phyloP scores from a whole-genome alignment of 768 basidiomycete species.

The Suillus clintonianus region DNA sequence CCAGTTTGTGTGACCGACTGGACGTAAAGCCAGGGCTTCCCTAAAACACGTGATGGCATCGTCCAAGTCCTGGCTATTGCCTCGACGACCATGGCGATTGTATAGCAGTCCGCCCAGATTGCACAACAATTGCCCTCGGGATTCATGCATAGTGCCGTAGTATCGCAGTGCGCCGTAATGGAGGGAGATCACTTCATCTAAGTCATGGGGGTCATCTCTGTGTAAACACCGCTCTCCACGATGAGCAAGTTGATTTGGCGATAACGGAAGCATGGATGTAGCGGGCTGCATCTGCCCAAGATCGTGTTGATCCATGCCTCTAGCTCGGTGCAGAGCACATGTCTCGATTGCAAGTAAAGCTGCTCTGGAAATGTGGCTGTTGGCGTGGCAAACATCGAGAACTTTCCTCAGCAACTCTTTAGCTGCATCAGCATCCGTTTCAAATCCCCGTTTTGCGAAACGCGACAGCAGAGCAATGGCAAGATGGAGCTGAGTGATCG shows the following conservation, averaged over 20 bases:
- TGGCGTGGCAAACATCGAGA: background rate
- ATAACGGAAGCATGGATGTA: background rate
- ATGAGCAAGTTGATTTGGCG: background rate
- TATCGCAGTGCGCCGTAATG: background rate
- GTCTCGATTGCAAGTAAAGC: background rate
- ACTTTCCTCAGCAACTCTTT: background rate
- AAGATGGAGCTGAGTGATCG: background rate
- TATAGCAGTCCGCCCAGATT: background rate
- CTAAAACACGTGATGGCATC: conserved; percentile 11
- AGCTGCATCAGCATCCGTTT: background rate
- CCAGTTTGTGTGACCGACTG: conserved; percentile 8
- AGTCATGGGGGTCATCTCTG: background rate
- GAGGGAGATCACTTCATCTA: background rate
- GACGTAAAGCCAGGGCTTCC: conserved; percentile 14
- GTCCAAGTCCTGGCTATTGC: conserved; percentile 7
- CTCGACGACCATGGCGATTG: background rate
- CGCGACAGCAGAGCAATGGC: background rate
- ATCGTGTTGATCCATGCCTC: background rate
- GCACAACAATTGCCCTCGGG: background rate
- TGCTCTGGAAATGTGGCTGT: background rate
- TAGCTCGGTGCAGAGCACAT: background rate
- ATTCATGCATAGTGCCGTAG: background rate
- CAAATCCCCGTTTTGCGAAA: background rate
- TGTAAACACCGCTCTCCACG: background rate
- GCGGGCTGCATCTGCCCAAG: background rate